Evolutionary conservation across 345 rosid species (phyloP).

Genomic region (Camelina neglecta): DNA sequence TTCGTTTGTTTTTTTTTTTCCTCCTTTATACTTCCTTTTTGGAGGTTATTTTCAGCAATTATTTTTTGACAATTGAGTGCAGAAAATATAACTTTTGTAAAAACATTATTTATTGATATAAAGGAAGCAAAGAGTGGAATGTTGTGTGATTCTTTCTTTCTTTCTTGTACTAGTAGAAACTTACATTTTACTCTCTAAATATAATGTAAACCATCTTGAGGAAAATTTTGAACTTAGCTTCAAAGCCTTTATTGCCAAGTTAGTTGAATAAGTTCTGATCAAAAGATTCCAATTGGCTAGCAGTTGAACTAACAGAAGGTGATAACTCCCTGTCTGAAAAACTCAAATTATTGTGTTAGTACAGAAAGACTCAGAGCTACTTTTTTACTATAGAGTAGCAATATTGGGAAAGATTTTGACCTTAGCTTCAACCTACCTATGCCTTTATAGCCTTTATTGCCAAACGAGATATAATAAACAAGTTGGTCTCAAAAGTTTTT

Average conservation of each 20-base stretch:
- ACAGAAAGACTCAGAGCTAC: slow-evolving; percentile 17
- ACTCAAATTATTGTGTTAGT: slow-evolving; percentile 32
- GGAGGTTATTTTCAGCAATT: slow-evolving; percentile 42
- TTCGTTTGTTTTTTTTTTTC: slow-evolving; percentile 14
- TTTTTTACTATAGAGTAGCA: slow-evolving; percentile 33
- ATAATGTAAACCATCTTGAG: neutral
- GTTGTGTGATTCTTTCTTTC: slow-evolving; percentile 22
- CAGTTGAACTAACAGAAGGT: slow-evolving; percentile 41
- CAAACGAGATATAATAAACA: slow-evolving; percentile 22
- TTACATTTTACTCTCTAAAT: neutral
- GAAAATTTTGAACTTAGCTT: slow-evolving; percentile 6
- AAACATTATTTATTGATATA: slow-evolving; percentile 54
- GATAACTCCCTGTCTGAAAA: slow-evolving; percentile 37
- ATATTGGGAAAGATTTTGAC: slow-evolving; percentile 33
- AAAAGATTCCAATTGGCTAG: slow-evolving; percentile 35
- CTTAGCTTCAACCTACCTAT: slow-evolving; percentile 38
- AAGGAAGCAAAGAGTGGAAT: slow-evolving; percentile 43
- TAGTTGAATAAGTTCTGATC: slow-evolving; percentile 22
- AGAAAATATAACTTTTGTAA: slow-evolving; percentile 53
- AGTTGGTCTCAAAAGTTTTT: slow-evolving; percentile 33
- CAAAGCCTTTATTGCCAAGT: slow-evolving; percentile 17
- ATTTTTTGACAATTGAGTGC: slow-evolving; percentile 46
- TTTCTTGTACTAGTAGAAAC: neutral
- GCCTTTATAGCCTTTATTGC: slow-evolving; percentile 35
- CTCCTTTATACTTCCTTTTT: slow-evolving; percentile 21